Conservation (phyloP, 306 rosid species). For the Aeschynomene evenia region DNA sequence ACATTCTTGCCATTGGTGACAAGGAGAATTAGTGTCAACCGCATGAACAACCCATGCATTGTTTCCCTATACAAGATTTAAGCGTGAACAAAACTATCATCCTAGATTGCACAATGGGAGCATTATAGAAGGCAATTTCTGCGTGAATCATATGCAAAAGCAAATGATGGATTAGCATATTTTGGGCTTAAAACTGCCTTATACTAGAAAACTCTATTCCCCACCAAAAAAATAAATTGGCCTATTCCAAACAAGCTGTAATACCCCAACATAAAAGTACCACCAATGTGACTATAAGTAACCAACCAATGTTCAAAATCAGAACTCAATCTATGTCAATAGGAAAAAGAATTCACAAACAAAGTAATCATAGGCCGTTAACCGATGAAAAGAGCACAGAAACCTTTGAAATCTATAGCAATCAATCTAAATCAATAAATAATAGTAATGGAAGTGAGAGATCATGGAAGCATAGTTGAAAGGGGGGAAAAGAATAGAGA, state of each 20-base stretch:
- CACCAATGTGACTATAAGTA: not conserved
- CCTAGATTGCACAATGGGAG: not conserved
- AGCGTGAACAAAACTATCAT: too few species aligned
- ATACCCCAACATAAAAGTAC: slow-evolving; percentile 18
- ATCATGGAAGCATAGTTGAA: not conserved
- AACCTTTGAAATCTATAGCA: not conserved
- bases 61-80: too few species aligned
- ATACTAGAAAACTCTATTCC: too few species aligned
- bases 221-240: too few species aligned
- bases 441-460: not conserved
- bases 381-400: not conserved
- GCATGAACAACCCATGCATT: too few species aligned
- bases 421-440: not conserved
- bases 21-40: too few species aligned
- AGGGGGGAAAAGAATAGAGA: not conserved
- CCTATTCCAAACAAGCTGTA: not conserved
- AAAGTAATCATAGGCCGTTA: not conserved
- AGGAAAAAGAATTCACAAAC: not conserved
- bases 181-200: too few species aligned
- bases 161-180: too few species aligned
- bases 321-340: not conserved
- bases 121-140: too few species aligned
- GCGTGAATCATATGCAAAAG: too few species aligned
- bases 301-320: not conserved
- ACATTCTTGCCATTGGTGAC: too few species aligned